Conservation (phyloP, 2,329 filamentous ascomycete genomes). For the Ophiostoma pallidulum region DNA sequence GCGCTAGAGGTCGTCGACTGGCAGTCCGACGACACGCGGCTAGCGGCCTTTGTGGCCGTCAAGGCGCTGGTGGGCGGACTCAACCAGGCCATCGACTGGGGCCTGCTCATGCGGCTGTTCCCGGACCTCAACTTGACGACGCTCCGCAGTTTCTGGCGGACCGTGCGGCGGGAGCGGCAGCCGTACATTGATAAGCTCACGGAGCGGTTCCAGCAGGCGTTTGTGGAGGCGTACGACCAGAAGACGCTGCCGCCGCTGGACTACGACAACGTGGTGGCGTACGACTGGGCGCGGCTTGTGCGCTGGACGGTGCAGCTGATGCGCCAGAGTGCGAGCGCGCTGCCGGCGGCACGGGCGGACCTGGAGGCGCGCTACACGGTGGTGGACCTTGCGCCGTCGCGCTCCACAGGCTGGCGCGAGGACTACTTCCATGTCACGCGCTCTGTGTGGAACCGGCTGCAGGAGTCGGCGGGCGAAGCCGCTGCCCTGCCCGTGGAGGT, state of each 20-base stretch:
- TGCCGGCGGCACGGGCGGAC: constrained; percentile 38
- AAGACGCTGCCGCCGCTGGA: constrained; percentile 52
- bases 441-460: constrained; percentile 48
- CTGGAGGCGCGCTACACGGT: constrained; percentile 35
- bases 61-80: constrained; percentile 51
- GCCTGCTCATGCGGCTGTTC: constrained; percentile 46
- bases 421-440: constrained; percentile 45
- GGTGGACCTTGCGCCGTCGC: constrained; percentile 22
- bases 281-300: constrained; percentile 60
- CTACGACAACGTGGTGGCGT: constrained; percentile 51
- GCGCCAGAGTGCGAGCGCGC: constrained; percentile 33
- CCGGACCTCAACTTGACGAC: constrained; percentile 42
- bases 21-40: constrained; percentile 35
- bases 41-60: constrained; percentile 50
- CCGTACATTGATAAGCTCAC: constrained; percentile 48
- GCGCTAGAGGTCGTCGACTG: constrained; percentile 24
- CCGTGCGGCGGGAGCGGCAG: constrained; percentile 40
- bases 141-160: constrained; percentile 47
- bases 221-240: constrained; percentile 56
- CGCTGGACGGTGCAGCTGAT: constrained; percentile 54
- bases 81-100: constrained; percentile 52
- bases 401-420: constrained; percentile 41
- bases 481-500: constrained; percentile 28
- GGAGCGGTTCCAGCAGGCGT: constrained; percentile 54
- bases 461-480: constrained; percentile 41